Evolutionary conservation across 495 filamentous ascomycete species (phyloP).

Genomic region (Viridothelium virens): DNA sequence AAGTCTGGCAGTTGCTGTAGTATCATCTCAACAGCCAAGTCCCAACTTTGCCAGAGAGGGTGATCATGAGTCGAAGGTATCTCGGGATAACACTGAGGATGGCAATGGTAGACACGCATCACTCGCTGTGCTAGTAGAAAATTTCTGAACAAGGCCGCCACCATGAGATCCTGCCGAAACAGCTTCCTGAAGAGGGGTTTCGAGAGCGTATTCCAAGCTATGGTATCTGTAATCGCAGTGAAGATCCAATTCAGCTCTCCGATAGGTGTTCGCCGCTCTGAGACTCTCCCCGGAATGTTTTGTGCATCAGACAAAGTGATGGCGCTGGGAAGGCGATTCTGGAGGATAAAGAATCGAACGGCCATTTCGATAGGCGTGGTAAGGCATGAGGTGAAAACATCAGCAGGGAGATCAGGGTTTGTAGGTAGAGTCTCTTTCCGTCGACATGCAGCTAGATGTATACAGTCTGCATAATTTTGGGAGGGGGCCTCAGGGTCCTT

Average conservation of each 20-base stretch:
- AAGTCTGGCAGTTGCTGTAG: conserved; percentile 78
- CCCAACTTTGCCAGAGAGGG: conserved; percentile 95
- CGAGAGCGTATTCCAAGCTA: conserved; percentile 92
- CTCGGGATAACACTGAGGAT: conserved; percentile 79
- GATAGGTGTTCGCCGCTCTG: conserved; percentile 88
- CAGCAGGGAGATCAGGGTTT: conserved; percentile 89
- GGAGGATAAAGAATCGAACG: conserved; percentile 84
- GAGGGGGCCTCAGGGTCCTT: conserved; percentile 63
- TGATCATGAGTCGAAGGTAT: conserved; percentile 89
- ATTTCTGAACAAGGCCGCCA: conserved; percentile 91
- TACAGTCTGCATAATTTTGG: conserved; percentile 66
- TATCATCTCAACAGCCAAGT: conserved; percentile 92
- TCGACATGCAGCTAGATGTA: conserved; percentile 87
- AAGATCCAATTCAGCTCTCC: conserved; percentile 99
- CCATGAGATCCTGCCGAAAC: conserved; percentile 98
- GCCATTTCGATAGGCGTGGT: conserved; percentile 97
- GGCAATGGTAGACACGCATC: conserved; percentile 91
- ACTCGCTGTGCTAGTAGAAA: conserved; percentile 91
- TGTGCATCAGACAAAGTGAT: conserved; percentile 72
- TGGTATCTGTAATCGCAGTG: conserved; percentile 97
- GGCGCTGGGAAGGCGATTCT: conserved; percentile 69
- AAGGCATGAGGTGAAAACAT: conserved; percentile 92
- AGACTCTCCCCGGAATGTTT: conserved; percentile 72
- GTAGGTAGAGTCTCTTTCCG: conserved; percentile 88
- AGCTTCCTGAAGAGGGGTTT: conserved; percentile 89